Evolutionary conservation across 805 yeast genomes (phyloP).

Genomic region (Saturnispora hagleri): DNA sequence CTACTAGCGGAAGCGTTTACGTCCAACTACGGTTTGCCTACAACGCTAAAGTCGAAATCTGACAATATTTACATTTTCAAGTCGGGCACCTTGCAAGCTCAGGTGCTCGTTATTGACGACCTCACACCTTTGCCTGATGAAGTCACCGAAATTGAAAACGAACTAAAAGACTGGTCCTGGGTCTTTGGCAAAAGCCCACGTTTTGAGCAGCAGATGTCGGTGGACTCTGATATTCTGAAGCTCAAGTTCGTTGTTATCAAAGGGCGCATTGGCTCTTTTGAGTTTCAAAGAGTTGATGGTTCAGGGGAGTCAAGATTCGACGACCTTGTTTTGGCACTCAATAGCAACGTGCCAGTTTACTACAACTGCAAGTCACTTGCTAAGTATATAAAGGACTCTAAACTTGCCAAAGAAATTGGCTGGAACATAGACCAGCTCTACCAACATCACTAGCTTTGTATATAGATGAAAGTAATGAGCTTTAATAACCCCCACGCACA

Average conservation of each 20-base stretch:
- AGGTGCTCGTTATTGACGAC: constrained; percentile 20
- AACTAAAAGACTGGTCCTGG: constrained; percentile 62
- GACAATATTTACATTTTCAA: constrained; percentile 11
- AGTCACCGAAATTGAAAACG: constrained; percentile 31
- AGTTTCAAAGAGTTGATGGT: constrained; percentile 5
- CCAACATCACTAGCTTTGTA: constrained; percentile 11
- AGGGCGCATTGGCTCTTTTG: constrained; percentile 27
- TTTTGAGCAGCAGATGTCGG: constrained; percentile 49
- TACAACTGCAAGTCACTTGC: constrained; percentile 17
- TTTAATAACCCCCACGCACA: neutral
- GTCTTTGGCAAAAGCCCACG: constrained; percentile 66
- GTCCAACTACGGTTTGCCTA: constrained; percentile 23
- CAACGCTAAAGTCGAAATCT: constrained; percentile 1
- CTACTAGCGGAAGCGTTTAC: constrained; percentile 35
- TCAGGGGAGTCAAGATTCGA: constrained; percentile 12
- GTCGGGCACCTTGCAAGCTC: constrained; percentile 11
- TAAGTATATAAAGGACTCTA: constrained; percentile 10
- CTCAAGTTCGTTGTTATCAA: constrained; percentile 41
- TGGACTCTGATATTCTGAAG: constrained; percentile 27
- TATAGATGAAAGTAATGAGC: neutral
- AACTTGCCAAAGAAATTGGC: constrained; percentile 13
- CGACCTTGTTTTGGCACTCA: constrained; percentile 8
- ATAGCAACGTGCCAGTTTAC: constrained; percentile 8
- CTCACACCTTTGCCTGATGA: constrained; percentile 27
- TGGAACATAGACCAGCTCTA: constrained; percentile 24